Base-by-base conservation (phyloP, 2,329 filamentous ascomycete species). In the Calonectria hongkongensis region DNA sequence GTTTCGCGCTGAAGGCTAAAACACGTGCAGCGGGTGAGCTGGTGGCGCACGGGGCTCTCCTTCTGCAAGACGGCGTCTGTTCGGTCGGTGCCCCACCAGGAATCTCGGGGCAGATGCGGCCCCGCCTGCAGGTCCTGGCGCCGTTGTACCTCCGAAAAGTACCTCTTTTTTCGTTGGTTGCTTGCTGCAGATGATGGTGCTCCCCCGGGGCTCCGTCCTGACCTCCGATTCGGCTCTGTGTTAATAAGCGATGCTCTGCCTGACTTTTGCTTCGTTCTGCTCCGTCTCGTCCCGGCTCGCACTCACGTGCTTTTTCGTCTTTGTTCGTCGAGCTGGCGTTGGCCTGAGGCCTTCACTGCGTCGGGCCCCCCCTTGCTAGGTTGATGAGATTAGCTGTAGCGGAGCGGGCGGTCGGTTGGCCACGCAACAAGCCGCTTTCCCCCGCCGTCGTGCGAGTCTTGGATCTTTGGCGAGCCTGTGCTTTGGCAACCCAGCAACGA, bases 401-500 rank as follows among this genome's bases (percentile, higher is more conserved):
- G 71, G 33, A 70, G 73, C 78, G 70, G 62, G 66, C 63, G 71
- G 62, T 68, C 65, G 71, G 77, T 77, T 78, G 70, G 74, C 74
- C 74, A 73, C 72, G 43, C 74, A 75, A 75, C 68, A 66, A 68
- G 65, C 62, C 70, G 62, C 62, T 65, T 67, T 54, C 51, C 64
- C 64, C 65, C 60, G 51, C 50, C 50, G 21, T 60, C 63, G 71
- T 76, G 71, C 48, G 58, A 71, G 70, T 54, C 71, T 74, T 78
- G 63, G 51, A 58, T 64, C 66, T 74, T 76, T 74, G 65, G 69
- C n/a, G 72, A 66, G 68, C 69, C 69, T 69, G 69, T 71, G 76
- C 70, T 76, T 77, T 67, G 69, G 67, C 70, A 76, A 76, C 76
- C 72, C 67, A 73, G 76, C 70, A 75, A 79, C 76, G 66, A 66